Evolutionary conservation across 352 stramenopile species (phyloP), one percentile per base, ranked within the genome.

Genomic region (Pilasporangium apinafurcum): DNA sequence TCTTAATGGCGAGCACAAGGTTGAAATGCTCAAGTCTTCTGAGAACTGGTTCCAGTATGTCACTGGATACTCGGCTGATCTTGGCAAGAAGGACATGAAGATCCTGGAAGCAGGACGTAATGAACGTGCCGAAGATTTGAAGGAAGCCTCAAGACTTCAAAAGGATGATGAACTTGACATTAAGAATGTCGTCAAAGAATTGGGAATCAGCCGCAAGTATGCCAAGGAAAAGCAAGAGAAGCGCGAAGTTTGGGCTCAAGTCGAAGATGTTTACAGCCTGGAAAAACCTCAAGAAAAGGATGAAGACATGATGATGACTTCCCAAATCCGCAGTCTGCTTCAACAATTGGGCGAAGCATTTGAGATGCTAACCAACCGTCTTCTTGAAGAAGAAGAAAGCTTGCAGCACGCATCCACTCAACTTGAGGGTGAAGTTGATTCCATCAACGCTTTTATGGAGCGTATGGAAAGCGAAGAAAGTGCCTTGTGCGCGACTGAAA

Each of bases 291-390:
- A 93, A 59, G 82, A 92, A 62, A 92, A 93, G 72, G 82, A 93
- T 38, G 79, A 93, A 59, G 82, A 93, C 59, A 92, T 93, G 82
- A 93, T 93, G 82, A 93, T 93, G 82, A 93, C 82, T 34, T 90
- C 76, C 28, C 82, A 93, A 60, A 93, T 93, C 58, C 82, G 82
- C 40, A 86, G 77, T 21, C 51, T 93, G 39, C 60, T 93, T 24
- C 79, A 89, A 57, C 82, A 93, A 59, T 62, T 93, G 39, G 79
- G 79, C 28, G 82, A 93, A 41, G 79, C 82, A 4, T 93, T 93
- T 36, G 82, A 93, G 60, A 92, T 93, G 82, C 70, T 92, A 33
- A 75, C 82, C 3, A 93, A 93, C 66, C 82, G 82, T 25, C 62
- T 93, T 4, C 46, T 87, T 12, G 82, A 93, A 48, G 82, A 93